A percentile compares a stretch with the other conserved stretches of the same genome.
phyloP scores from a whole-genome alignment of 2,329 filamentous ascomycete genomes.

The Aspergillus sp. region DNA sequence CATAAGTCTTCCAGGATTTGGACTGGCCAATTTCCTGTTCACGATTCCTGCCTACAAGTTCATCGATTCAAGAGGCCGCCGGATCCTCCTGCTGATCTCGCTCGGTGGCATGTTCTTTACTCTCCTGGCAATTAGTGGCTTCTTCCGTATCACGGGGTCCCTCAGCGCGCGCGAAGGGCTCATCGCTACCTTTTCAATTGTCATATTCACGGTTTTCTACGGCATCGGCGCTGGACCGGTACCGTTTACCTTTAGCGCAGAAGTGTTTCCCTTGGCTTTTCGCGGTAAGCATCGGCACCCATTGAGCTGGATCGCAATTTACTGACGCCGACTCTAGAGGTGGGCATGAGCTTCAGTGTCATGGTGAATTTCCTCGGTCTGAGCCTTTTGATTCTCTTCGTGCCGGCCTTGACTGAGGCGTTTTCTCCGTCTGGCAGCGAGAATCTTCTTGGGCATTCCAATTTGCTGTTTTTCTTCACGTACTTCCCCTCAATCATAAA shows the following conservation, averaged over 20 bases:
- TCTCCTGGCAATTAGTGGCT: constrained; percentile 21
- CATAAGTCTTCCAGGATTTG: constrained; percentile 15
- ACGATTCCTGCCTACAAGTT: constrained; percentile 25
- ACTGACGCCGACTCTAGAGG: constrained; percentile 8
- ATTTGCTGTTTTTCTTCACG: constrained; percentile 14
- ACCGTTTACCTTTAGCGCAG: constrained; percentile 22
- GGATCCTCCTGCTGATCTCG: constrained; percentile 24
- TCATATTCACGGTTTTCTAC: constrained; percentile 39
- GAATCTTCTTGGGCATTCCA: neutral
- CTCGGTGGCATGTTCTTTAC: constrained; percentile 26
- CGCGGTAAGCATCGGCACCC: constrained; percentile 12
- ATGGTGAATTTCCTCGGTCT: constrained; percentile 24
- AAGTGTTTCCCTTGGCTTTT: constrained; percentile 22
- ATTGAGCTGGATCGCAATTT: neutral
- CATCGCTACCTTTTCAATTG: constrained; percentile 20
- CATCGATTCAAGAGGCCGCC: constrained; percentile 26
- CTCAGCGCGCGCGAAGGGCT: constrained; percentile 14
- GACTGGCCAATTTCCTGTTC: constrained; percentile 28
- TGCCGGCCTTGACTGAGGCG: constrained; percentile 10
- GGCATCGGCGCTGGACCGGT: constrained; percentile 45
- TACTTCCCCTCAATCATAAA: neutral
- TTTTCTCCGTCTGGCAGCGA: neutral
- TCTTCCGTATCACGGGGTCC: constrained; percentile 17
- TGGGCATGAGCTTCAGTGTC: constrained; percentile 25
- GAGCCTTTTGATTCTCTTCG: constrained; percentile 17